A percentile compares a stretch with the other conserved stretches of the same genome.
Conservation (phyloP, 169 alveolate genomes). For the Cryptosporidium ubiquitum region DNA sequence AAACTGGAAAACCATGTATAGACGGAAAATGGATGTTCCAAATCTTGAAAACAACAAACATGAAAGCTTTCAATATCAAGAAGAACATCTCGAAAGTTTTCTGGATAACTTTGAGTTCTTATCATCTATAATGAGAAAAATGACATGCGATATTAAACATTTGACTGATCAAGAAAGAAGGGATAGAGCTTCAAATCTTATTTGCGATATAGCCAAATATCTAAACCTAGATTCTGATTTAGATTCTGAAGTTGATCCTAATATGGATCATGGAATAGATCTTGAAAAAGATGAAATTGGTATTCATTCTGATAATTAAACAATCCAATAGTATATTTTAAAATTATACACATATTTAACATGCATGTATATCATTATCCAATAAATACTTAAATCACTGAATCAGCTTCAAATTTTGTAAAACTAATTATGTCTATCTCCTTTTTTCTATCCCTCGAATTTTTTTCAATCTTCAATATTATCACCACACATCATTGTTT, state of each 20-base stretch:
- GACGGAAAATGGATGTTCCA: neutral
- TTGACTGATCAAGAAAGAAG: constrained; percentile 61
- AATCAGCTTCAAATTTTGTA: too few relatives aligned
- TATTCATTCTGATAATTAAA: too few relatives aligned
- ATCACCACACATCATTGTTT: too few relatives aligned
- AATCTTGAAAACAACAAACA: neutral
- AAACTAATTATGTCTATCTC: too few relatives aligned
- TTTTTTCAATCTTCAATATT: neutral
- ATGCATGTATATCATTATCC: too few relatives aligned
- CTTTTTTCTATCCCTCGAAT: neutral
- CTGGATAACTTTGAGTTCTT: constrained; percentile 18
- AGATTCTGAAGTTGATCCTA: neutral
- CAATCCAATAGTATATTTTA: neutral
- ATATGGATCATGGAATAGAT: neutral
- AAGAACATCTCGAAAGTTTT: neutral
- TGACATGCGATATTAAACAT: neutral
- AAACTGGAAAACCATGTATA: constrained; percentile 16
- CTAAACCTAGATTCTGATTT: neutral
- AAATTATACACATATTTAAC: too few relatives aligned
- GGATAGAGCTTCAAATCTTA: constrained; percentile 31
- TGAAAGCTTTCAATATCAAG: neutral
- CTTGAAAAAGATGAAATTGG: too few relatives aligned
- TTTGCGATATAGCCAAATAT: constrained; percentile 15
- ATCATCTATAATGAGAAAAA: neutral
- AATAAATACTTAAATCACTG: too few relatives aligned